These are phyloP conservation scores for Iris pallida DNA, from an alignment of 116 monocot genomes.

Conservation along the genomic window DNA sequence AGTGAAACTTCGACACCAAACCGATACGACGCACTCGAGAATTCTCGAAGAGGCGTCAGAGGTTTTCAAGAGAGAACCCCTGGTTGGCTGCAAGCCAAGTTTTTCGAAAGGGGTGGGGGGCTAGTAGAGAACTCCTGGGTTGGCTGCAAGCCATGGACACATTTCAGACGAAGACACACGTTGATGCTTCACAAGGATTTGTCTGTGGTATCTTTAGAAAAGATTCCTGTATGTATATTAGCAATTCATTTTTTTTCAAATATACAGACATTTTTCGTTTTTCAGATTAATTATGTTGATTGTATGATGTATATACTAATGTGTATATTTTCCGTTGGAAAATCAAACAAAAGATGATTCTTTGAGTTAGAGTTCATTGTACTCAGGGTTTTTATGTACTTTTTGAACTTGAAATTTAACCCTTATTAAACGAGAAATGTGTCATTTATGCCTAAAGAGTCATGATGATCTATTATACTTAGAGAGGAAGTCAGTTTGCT, in stretches of 20 bases:
- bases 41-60: too few species aligned
- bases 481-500: too few species aligned
- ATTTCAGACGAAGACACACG: neutral
- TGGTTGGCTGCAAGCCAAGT: neutral
- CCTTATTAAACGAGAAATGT: too few species aligned
- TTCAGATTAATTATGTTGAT: neutral
- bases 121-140: neutral
- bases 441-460: too few species aligned
- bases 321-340: constrained; percentile 4
- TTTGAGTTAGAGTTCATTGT: too few species aligned
- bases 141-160: neutral
- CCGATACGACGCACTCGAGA: neutral
- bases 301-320: constrained; percentile 1
- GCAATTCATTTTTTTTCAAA: neutral
- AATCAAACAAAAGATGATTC: neutral
- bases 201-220: neutral
- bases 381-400: too few species aligned
- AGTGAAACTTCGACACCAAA: neutral
- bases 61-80: neutral
- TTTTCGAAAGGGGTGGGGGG: neutral
- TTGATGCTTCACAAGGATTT: neutral
- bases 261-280: constrained; percentile 4
- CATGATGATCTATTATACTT: too few species aligned
- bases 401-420: too few species aligned
- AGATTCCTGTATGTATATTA: neutral